phyloP scores from a whole-genome alignment of 257 asterid species.

The Capsicum baccatum region DNA sequence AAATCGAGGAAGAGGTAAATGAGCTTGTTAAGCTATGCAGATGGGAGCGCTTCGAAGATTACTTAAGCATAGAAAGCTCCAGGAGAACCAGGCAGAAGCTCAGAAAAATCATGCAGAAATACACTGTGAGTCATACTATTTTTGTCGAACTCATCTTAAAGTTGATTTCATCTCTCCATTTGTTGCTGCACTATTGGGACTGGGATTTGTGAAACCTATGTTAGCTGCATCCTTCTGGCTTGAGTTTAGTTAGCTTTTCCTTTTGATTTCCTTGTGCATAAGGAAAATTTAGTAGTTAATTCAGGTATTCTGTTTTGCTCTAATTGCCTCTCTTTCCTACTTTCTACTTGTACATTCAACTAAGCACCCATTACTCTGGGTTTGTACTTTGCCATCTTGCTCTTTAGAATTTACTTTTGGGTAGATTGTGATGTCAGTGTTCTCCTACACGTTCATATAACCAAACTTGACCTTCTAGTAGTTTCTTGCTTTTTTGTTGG shows the following conservation, averaged over 20 bases:
- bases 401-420: constrained; percentile 9
- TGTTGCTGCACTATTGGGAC: constrained; percentile 19
- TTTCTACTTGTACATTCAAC: constrained; percentile 12
- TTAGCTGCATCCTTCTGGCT: neutral
- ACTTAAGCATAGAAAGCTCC: constrained; percentile 63
- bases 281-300: neutral
- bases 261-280: neutral
- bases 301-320: neutral
- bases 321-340: neutral
- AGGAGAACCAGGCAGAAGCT: constrained; percentile 76
- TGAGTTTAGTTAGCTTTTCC: constrained; percentile 5
- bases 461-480: neutral
- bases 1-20: constrained; percentile 75
- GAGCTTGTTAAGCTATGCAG: constrained; percentile 72
- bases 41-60: constrained; percentile 72
- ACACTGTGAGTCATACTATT: constrained; percentile 59
- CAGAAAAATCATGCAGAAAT: constrained; percentile 73
- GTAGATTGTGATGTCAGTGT: constrained; percentile 1
- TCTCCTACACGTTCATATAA: neutral
- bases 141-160: neutral
- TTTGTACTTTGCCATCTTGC: neutral
- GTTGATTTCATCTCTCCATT: neutral
- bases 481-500: neutral
- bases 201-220: neutral
- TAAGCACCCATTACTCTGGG: constrained; percentile 10